Conservation (phyloP, 2,329 filamentous ascomycete species). For the Rutstroemia sydowiana region DNA sequence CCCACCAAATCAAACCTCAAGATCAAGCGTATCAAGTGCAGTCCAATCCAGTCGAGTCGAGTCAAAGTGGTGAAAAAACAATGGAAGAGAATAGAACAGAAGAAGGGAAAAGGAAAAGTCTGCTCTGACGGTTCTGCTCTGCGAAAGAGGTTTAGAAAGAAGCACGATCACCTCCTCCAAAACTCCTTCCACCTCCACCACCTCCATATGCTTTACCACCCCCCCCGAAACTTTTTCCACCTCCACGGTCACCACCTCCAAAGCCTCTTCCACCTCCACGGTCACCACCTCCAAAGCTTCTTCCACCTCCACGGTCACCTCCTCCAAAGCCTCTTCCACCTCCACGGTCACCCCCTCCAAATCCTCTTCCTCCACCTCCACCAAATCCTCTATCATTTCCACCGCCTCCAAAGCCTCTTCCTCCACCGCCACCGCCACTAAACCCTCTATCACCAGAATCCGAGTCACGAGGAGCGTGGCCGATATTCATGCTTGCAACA, state of each 20-base stretch:
- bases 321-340: conserved; percentile 12
- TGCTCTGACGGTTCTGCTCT: too few relatives aligned
- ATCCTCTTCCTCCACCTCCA: conserved; percentile 14
- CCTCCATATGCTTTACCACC: too few relatives aligned
- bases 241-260: conserved; percentile 1
- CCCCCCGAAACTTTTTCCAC: conserved; percentile 7
- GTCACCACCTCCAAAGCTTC: conserved; percentile 5
- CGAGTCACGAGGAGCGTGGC: background rate
- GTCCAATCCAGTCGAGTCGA: too few relatives aligned
- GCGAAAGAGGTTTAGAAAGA: too few relatives aligned
- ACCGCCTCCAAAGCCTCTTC: conserved; percentile 7
- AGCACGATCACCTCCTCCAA: conserved; percentile 10
- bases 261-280: conserved; percentile 7
- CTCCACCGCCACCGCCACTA: background rate
- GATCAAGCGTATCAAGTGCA: too few relatives aligned
- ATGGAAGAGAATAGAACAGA: background rate
- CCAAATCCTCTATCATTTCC: conserved; percentile 3
- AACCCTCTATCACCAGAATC: conserved; percentile 6
- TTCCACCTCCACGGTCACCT: conserved; percentile 5
- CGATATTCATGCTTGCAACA: conserved; percentile 20
- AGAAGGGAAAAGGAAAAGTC: background rate
- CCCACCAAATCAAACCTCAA: too few relatives aligned
- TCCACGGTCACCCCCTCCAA: conserved; percentile 7
- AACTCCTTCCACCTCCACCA: background rate
- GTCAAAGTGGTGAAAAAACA: too few relatives aligned